phyloP scores from a whole-genome alignment of 208 protist genomes.

The Crithidia sp. region DNA sequence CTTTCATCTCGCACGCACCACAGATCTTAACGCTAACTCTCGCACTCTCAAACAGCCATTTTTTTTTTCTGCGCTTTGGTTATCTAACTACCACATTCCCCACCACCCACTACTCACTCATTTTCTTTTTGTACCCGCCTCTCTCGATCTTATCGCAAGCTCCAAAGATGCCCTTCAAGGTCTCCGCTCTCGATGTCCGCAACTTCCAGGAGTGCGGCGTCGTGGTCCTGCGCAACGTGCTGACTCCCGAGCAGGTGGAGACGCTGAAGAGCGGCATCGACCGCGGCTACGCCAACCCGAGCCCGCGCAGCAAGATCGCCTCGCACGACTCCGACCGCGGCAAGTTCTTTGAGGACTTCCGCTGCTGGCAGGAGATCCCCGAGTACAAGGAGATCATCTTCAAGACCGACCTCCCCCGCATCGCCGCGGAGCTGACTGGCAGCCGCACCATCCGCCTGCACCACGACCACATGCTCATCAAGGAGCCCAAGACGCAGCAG shows the following conservation, averaged over 20 bases:
- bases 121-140: not conserved
- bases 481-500: constrained; percentile 49
- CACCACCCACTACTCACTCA: not conserved
- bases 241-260: constrained; percentile 31
- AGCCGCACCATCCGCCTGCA: constrained; percentile 43
- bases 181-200: constrained; percentile 19
- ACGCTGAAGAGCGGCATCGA: constrained; percentile 41
- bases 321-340: constrained; percentile 45
- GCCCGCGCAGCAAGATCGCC: constrained; percentile 41
- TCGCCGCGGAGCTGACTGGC: constrained; percentile 37
- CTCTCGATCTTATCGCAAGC: not conserved
- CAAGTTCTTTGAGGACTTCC: constrained; percentile 60
- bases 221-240: constrained; percentile 26
- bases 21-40: no score
- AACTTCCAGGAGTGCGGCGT: constrained; percentile 27
- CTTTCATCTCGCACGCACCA: no score
- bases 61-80: no score
- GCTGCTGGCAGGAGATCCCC: constrained; percentile 47
- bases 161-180: constrained; percentile 11
- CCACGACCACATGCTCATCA: constrained; percentile 56
- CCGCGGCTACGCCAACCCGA: constrained; percentile 31
- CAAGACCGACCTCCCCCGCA: constrained; percentile 28
- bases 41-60: no score
- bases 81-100: no score
- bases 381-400: constrained; percentile 54